A percentile compares a stretch with the other conserved stretches of the same genome.
Conservation (phyloP, 768 basidiomycete genomes). For the Lactarius trivialis region DNA sequence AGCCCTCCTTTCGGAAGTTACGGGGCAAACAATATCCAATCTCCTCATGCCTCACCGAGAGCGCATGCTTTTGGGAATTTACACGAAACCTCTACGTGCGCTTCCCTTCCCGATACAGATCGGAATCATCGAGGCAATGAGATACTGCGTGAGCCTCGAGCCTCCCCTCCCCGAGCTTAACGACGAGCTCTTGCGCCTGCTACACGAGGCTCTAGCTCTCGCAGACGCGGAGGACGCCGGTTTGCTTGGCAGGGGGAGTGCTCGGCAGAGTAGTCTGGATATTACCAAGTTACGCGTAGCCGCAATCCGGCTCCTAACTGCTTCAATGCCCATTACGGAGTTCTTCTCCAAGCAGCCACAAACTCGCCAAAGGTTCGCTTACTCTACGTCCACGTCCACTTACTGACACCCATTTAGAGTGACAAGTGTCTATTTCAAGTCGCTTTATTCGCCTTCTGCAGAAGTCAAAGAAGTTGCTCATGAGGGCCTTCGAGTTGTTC, state of each 20-base stretch:
- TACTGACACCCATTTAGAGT: conserved; percentile 46
- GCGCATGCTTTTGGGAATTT: conserved; percentile 82
- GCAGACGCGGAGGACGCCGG: conserved; percentile 94
- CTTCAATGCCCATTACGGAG: conserved; percentile 91
- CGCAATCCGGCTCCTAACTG: conserved; percentile 87
- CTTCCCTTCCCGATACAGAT: conserved; percentile 94
- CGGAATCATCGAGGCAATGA: conserved; percentile 94
- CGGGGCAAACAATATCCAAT: conserved; percentile 63
- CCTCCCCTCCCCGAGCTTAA: conserved; percentile 89
- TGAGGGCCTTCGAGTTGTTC: conserved; percentile 83
- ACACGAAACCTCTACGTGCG: conserved; percentile 93
- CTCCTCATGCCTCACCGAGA: conserved; percentile 82
- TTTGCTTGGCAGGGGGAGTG: conserved; percentile 64
- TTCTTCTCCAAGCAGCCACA: conserved; percentile 82
- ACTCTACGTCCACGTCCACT: not conserved
- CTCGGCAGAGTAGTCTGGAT: conserved; percentile 72
- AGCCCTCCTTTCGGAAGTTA: conserved; percentile 66
- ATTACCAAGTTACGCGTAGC: conserved; percentile 88
- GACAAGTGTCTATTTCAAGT: conserved; percentile 96
- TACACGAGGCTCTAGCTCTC: conserved; percentile 90
- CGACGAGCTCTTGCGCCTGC: conserved; percentile 83
- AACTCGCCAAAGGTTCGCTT: conserved; percentile 72
- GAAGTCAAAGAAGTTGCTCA: conserved; percentile 96
- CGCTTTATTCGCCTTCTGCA: conserved; percentile 82
- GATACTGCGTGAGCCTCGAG: conserved; percentile 84